Conservation (phyloP, 805 yeast species). For the Barnettozyma vustinii region DNA sequence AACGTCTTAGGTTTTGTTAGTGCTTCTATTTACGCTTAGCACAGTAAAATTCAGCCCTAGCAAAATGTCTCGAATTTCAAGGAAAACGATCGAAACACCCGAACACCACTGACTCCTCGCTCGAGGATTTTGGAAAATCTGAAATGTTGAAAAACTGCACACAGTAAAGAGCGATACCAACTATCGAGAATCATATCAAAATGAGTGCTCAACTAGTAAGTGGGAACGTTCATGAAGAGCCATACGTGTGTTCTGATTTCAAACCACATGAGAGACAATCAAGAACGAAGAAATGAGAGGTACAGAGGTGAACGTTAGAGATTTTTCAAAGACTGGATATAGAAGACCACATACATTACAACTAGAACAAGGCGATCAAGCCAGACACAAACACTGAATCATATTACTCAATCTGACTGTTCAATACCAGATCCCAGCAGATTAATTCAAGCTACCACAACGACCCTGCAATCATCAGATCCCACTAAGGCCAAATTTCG, state of each 20-base stretch:
- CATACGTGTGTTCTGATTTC: not conserved
- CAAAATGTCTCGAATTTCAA: not conserved
- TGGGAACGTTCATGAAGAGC: conserved; percentile 4
- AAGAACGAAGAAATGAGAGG: not conserved
- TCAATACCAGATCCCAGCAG: too few species aligned
- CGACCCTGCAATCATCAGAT: not conserved
- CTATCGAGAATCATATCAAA: conserved; percentile 11
- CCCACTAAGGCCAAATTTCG: not conserved
- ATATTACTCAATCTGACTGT: not conserved
- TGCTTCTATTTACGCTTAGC: not conserved
- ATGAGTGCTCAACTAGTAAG: conserved; percentile 31
- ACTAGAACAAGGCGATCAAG: not conserved
- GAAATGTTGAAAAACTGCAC: conserved; percentile 10
- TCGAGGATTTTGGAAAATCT: conserved; percentile 1
- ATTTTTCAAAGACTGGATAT: not conserved
- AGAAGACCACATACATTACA: too few species aligned
- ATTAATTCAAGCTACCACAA: not conserved
- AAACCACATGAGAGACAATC: too few species aligned
- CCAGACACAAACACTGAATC: not conserved
- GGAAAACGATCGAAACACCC: conserved; percentile 1
- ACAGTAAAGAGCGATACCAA: conserved; percentile 1
- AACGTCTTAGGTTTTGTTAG: not conserved
- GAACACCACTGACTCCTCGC: conserved; percentile 13
- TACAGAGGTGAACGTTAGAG: not conserved
- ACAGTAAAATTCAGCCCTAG: conserved; percentile 1